Base-by-base conservation (phyloP, 176 grass and related monocot genomes). In the Rhynchospora pubera region DNA sequence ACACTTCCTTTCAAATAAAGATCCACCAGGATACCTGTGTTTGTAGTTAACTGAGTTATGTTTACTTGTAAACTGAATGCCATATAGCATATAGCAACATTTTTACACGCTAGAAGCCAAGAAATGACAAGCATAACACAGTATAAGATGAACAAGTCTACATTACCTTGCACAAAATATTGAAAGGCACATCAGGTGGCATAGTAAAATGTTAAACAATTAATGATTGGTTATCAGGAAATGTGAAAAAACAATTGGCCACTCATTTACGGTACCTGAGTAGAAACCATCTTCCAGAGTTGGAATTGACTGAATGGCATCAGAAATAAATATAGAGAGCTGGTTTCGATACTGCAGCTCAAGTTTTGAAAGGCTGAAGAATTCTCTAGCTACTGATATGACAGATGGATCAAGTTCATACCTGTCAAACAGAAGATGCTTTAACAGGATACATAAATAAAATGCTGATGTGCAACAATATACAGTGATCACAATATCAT, bases 351-450 rank as follows among this genome's bases (percentile, higher is more conserved):
- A 86, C 28, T 79, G 15, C 78, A 14, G 67, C 84, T 93, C 89
- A 34, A 93, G 89, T 58, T 93, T 87, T 2, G 57, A 9, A 65
- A 97, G 91, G 62, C 86, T 84, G 48, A 97, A 97, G 85, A 90
- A 97, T 57, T 91, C 87, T 39, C 94, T 86, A 50, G 87, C 87
- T 39, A 93, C 85, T 64, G 91, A 53, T 62, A 97, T 71, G 0
- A 97, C 91, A 14, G 86, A 84, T 6, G 91, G 84, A 85, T 97
- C 94, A 28, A 97, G 66, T 83, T 97, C 94, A 75, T 88, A 93
- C 46, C 94, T 90, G 9, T 91, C 83, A 24, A 26, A 59, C 18
- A 44, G 19, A 53, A 53, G 47, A 47, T 19, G 9, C 8, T 72
- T 48, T 6, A 72, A 18, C 42, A 22, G 9, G 43, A 71, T 22